Evolutionary conservation across 441 rosid genomes (phyloP).

Genomic region (Pelargonium citronellum): DNA sequence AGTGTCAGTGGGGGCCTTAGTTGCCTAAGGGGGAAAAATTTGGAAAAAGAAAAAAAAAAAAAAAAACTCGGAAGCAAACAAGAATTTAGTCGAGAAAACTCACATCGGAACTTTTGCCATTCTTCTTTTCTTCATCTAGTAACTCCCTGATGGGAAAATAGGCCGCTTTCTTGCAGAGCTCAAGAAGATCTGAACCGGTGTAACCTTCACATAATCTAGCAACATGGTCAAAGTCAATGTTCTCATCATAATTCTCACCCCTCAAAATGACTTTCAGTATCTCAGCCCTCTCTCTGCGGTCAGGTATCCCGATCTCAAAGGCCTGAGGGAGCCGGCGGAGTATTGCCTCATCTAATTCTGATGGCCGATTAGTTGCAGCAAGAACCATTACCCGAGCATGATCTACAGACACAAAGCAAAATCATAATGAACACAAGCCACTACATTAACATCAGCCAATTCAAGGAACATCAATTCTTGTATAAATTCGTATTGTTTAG

Average conservation of each 20-base stretch:
- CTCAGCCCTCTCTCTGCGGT: constrained; percentile 54
- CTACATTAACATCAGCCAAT: no score
- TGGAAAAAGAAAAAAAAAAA: neutral
- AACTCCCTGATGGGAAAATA: constrained; percentile 82
- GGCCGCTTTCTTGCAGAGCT: constrained; percentile 92
- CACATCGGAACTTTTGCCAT: constrained; percentile 26
- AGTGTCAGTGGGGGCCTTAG: no score
- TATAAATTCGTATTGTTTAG: no score
- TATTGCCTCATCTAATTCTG: constrained; percentile 96
- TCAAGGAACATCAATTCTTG: no score
- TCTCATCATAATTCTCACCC: constrained; percentile 59
- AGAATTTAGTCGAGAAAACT: constrained; percentile 21
- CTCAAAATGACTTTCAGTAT: constrained; percentile 76
- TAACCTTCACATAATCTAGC: constrained; percentile 74
- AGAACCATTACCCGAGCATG: constrained; percentile 95
- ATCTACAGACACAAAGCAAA: constrained; percentile 32
- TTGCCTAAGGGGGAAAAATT: no score
- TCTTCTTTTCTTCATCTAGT: constrained; percentile 55
- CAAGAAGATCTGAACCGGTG: constrained; percentile 88
- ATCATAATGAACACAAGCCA: no score
- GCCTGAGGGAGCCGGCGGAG: constrained; percentile 87
- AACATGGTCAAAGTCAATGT: constrained; percentile 56
- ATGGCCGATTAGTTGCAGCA: constrained; percentile 95
- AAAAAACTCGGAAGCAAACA: neutral
- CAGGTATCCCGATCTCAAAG: constrained; percentile 93